Evolutionary conservation across 2,329 filamentous ascomycete genomes (phyloP), one percentile per base, ranked within the genome.

Genomic region (Graphilbum ipis-grandicollis): DNA sequence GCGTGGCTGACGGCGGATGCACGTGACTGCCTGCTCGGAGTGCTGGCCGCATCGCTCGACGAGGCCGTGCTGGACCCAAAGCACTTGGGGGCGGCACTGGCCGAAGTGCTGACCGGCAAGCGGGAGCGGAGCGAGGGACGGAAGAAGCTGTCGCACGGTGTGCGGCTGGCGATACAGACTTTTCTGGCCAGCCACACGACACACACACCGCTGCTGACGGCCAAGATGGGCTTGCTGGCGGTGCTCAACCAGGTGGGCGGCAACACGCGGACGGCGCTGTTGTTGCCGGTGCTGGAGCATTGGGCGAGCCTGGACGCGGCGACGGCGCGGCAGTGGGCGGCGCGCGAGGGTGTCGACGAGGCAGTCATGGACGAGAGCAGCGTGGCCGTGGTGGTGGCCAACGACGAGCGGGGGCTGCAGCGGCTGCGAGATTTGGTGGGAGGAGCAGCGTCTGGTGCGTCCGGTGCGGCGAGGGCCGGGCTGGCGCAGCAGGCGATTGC

Each of bases 41-140:
- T 71, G 17, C 19, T 44, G 9, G 10, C 33, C 4, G 41, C 82
- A 1, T 71, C 68, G 2, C 58, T 93, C 9, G 86, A 94, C 55
- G 90, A 94, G 55, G 92, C 79, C 48, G 66, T 88, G 4, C 70
- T 94, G 45, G 85, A 96, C 50, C 60, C 72, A 4, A 70, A 68
- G 21, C 76, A 90, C 42, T 65, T 93, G 32, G 60, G 67, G 19
- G 69, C 70, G 17, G 66, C 76, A 3, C 53, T 93, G 5, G 65
- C 70, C 41, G 65, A 62, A 23, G 57, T 66, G 0, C 52, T 90
- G 10, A 9, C 19, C 29, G 22, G 19, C 19, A 25, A 25, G 3
- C 32, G 32, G 33, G 40, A 38, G n/a, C n/a, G n/a, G n/a, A n/a
- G n/a, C n/a, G n/a, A n/a, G n/a, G n/a, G n/a, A n/a, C n/a, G n/a